These are phyloP conservation scores for Pyracantha coccinea DNA, from an alignment of 331 rosid species.

Conservation along the genomic window DNA sequence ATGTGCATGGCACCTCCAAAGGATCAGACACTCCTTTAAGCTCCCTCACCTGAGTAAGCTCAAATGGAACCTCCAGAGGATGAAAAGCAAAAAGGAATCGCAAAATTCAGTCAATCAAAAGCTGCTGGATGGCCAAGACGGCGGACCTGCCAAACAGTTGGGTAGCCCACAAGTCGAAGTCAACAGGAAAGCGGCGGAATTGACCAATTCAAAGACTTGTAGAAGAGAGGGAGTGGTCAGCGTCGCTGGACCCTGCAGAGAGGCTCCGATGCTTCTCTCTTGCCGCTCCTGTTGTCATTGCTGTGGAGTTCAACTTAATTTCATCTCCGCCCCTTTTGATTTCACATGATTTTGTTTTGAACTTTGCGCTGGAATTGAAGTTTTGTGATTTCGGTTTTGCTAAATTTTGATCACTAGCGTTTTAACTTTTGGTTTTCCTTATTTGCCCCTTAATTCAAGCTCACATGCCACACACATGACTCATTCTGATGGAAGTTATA, in stretches of 20 bases:
- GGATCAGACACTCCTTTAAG: slow-evolving; percentile 65
- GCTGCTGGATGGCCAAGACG: slow-evolving; percentile 24
- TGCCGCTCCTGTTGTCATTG: slow-evolving; percentile 39
- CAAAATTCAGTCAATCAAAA: slow-evolving; percentile 29
- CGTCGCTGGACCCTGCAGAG: slow-evolving; percentile 15
- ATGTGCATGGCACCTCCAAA: not conserved
- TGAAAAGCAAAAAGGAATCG: slow-evolving; percentile 35
- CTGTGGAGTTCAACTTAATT: slow-evolving; percentile 52
- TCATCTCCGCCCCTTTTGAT: not conserved
- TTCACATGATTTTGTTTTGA: not conserved
- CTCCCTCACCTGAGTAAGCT: slow-evolving; percentile 34
- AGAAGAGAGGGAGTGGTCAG: not conserved
- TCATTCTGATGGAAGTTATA: too few species aligned
- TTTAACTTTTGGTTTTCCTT: not conserved
- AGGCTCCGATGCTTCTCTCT: slow-evolving; percentile 32
- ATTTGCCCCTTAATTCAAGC: too few species aligned
- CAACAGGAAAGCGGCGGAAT: not conserved
- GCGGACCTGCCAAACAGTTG: not conserved
- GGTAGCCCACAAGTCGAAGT: slow-evolving; percentile 4
- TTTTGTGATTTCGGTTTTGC: not conserved
- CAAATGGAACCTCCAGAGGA: slow-evolving; percentile 52
- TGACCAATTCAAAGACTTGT: slow-evolving; percentile 12
- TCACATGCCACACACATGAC: too few species aligned
- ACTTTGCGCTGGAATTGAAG: not conserved
- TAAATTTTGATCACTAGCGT: not conserved